Percentiles rank a stretch among this genome's conserved stretches.
Conservation (phyloP, 179 eudicot species). For the Kewa caespitosa region DNA sequence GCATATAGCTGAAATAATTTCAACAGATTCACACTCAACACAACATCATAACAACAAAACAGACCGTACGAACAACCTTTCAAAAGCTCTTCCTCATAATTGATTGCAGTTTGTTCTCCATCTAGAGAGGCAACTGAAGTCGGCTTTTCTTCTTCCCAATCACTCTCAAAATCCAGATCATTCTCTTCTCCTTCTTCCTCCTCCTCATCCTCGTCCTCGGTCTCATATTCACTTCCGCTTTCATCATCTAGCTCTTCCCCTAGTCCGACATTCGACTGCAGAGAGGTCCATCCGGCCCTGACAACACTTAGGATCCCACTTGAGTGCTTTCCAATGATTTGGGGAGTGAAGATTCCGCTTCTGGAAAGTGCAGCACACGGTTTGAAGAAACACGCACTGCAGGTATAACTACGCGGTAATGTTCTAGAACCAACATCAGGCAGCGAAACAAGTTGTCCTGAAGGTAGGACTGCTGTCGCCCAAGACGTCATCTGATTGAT, state of each 20-base stretch:
- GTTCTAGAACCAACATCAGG: constrained; percentile 19
- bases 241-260: constrained; percentile 92
- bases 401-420: constrained; percentile 6
- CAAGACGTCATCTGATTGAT: constrained; percentile 32
- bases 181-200: constrained; percentile 46
- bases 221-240: constrained; percentile 60
- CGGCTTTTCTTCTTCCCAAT: constrained; percentile 57
- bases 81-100: constrained; percentile 51
- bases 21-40: too few relatives aligned
- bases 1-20: background rate
- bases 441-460: constrained; percentile 15
- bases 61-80: constrained; percentile 37
- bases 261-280: constrained; percentile 25
- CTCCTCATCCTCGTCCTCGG: constrained; percentile 56
- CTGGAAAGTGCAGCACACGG: background rate
- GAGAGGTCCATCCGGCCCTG: constrained; percentile 15
- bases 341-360: constrained; percentile 5
- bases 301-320: constrained; percentile 15
- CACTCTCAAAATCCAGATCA: constrained; percentile 77
- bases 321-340: background rate
- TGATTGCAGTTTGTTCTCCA: constrained; percentile 26
- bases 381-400: constrained; percentile 6
- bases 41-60: background rate
- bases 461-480: constrained; percentile 24
- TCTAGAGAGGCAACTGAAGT: constrained; percentile 24